A percentile compares a stretch with the other conserved stretches of the same genome.
phyloP scores from a whole-genome alignment of 192 early-diverging fungal genomes.

The Backusella tarrabulga region DNA sequence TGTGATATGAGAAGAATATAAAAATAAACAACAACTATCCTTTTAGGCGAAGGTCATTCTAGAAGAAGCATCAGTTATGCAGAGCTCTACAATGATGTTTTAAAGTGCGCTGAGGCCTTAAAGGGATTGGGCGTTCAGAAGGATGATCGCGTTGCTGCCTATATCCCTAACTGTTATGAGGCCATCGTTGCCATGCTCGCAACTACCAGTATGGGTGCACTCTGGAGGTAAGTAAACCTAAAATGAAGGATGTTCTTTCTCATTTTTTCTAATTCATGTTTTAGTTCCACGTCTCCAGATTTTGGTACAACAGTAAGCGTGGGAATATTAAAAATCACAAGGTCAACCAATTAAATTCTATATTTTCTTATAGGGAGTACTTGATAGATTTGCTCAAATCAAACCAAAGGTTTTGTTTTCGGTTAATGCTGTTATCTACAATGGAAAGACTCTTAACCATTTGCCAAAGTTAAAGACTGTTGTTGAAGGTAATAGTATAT shows the following conservation, averaged over 20 bases:
- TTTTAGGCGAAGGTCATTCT: conserved; percentile 44
- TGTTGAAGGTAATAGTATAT: conserved; percentile 42
- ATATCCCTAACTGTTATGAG: conserved; percentile 85
- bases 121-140: conserved; percentile 60
- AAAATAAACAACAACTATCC: not conserved
- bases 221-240: conserved; percentile 64
- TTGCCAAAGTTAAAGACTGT: conserved; percentile 74
- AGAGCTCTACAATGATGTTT: conserved; percentile 70
- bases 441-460: conserved; percentile 82
- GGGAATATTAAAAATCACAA: not conserved
- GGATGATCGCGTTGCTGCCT: conserved; percentile 89
- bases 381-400: conserved; percentile 93
- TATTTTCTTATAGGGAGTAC: conserved; percentile 59
- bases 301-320: conserved; percentile 79
- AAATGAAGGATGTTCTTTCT: not conserved
- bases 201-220: conserved; percentile 78
- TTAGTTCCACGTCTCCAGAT: conserved; percentile 85
- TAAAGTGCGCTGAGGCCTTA: conserved; percentile 71
- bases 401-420: conserved; percentile 89
- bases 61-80: conserved; percentile 58
- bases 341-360: not conserved
- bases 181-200: conserved; percentile 81
- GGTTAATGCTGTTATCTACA: conserved; percentile 90
- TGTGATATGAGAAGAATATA: not conserved
- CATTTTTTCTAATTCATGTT: not conserved